Evolutionary conservation across 331 rosid genomes (phyloP).

Genomic region (Acacia pycnantha): DNA sequence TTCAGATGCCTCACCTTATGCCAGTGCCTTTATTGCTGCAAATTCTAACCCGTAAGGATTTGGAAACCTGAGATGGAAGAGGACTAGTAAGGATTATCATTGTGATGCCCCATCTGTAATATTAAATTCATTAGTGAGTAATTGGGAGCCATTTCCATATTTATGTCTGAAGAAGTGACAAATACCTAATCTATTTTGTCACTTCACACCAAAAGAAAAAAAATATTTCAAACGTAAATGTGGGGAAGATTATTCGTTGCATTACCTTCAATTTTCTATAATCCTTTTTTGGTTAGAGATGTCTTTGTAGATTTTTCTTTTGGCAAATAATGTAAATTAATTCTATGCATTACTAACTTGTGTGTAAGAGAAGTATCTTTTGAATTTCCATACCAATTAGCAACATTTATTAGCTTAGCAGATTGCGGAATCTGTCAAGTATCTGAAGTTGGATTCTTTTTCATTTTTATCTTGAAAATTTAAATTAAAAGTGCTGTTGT

Average conservation of each 20-base stretch:
- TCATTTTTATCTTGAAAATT: not conserved
- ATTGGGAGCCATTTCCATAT: not conserved
- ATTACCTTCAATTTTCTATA: not conserved
- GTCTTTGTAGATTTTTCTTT: not conserved
- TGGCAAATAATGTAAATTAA: not conserved
- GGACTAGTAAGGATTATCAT: not conserved
- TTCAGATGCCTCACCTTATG: not conserved
- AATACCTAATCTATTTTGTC: not conserved
- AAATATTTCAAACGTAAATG: not conserved
- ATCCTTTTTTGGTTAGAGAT: not conserved
- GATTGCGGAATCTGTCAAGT: not conserved
- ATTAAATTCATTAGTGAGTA: not conserved
- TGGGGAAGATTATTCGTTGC: not conserved
- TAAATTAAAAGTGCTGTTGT: not conserved
- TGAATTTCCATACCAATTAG: not conserved
- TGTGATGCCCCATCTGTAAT: not conserved
- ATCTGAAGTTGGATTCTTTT: slow-evolving; percentile 4
- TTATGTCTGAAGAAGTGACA: not conserved
- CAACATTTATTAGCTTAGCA: not conserved
- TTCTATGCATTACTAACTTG: not conserved
- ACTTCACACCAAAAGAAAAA: not conserved
- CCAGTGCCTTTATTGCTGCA: not conserved
- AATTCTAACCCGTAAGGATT: not conserved
- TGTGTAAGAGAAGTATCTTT: not conserved
- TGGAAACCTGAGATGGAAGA: not conserved